These are phyloP conservation scores for Bipolaris cookei DNA, from an alignment of 2,329 filamentous ascomycete genomes.

Conservation along the genomic window DNA sequence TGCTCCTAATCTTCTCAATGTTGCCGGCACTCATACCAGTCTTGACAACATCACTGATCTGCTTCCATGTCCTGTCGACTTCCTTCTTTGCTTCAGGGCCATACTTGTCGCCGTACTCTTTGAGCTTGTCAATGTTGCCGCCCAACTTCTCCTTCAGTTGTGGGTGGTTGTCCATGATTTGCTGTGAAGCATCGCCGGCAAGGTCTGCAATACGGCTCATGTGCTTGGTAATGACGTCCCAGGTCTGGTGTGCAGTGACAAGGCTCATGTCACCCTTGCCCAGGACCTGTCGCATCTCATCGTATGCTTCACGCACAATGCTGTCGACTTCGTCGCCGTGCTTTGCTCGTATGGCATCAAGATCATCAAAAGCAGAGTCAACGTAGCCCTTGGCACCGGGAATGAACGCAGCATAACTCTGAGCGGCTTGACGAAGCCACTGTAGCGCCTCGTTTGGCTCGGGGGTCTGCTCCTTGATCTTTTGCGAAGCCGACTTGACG, in stretches of 20 bases:
- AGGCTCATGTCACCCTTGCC: slow-evolving; percentile 66
- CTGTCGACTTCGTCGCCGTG: slow-evolving; percentile 73
- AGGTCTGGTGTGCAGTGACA: slow-evolving; percentile 66
- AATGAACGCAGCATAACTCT: slow-evolving; percentile 73
- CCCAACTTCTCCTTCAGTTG: slow-evolving; percentile 74
- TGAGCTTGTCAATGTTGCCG: slow-evolving; percentile 70
- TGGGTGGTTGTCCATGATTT: slow-evolving; percentile 76
- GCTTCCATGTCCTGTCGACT: slow-evolving; percentile 72
- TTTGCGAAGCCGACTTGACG: slow-evolving; percentile 65
- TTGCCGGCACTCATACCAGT: slow-evolving; percentile 66
- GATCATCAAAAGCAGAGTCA: slow-evolving; percentile 71
- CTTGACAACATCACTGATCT: slow-evolving; percentile 69
- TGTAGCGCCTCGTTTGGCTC: slow-evolving; percentile 70
- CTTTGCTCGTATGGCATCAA: slow-evolving; percentile 70
- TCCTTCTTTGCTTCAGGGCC: slow-evolving; percentile 80
- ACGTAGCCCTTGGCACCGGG: slow-evolving; percentile 73
- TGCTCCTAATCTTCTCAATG: slow-evolving; percentile 60
- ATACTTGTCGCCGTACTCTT: slow-evolving; percentile 71
- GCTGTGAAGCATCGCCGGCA: slow-evolving; percentile 65
- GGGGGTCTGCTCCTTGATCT: slow-evolving; percentile 67
- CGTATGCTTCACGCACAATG: slow-evolving; percentile 71
- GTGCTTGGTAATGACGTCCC: slow-evolving; percentile 68
- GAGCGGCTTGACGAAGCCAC: slow-evolving; percentile 69
- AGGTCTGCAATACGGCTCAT: slow-evolving; percentile 66
- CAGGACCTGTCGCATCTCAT: slow-evolving; percentile 67